Percentiles rank a stretch among this genome's conserved stretches.
Evolutionary conservation across 2,329 filamentous ascomycete genomes (phyloP).

Genomic region (Apiospora marii): DNA sequence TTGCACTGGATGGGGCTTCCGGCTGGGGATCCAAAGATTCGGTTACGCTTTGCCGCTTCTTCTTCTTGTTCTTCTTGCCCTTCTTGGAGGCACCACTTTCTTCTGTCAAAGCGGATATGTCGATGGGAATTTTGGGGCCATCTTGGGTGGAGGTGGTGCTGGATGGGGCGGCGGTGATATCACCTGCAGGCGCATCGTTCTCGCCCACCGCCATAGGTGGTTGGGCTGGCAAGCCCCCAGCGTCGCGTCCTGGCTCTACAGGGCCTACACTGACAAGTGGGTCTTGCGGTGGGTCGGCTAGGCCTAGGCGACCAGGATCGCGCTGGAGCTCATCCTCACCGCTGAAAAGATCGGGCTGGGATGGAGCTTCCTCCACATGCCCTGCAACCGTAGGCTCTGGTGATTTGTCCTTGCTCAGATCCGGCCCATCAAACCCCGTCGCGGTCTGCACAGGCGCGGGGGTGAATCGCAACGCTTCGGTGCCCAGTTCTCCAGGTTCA

Average conservation of each 20-base stretch:
- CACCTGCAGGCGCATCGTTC: conserved; percentile 22
- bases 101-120: conserved; percentile 38
- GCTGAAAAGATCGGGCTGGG: conserved; percentile 34
- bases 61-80: conserved; percentile 43
- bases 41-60: conserved; percentile 32
- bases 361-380: conserved; percentile 33
- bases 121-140: conserved; percentile 29
- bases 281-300: conserved; percentile 30
- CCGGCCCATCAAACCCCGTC: conserved; percentile 25
- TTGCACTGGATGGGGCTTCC: conserved; percentile 23
- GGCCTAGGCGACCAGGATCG: conserved; percentile 33
- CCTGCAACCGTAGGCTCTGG: conserved; percentile 26
- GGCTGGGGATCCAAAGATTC: conserved; percentile 30
- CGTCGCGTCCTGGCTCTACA: conserved; percentile 27
- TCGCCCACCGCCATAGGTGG: conserved; percentile 31
- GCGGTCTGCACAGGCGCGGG: conserved; percentile 3
- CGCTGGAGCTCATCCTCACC: conserved; percentile 36
- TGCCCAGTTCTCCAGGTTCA: conserved; percentile 15
- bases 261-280: conserved; percentile 29
- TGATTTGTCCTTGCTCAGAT: conserved; percentile 30
- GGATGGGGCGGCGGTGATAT: conserved; percentile 28
- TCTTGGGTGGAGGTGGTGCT: conserved; percentile 32
- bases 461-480: conserved; percentile 5
- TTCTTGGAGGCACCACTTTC: conserved; percentile 42
- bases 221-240: conserved; percentile 32